Percentiles rank a stretch among this genome's conserved stretches.
phyloP scores from a whole-genome alignment of 352 stramenopile genomes.

The Pythium pyrilobum region DNA sequence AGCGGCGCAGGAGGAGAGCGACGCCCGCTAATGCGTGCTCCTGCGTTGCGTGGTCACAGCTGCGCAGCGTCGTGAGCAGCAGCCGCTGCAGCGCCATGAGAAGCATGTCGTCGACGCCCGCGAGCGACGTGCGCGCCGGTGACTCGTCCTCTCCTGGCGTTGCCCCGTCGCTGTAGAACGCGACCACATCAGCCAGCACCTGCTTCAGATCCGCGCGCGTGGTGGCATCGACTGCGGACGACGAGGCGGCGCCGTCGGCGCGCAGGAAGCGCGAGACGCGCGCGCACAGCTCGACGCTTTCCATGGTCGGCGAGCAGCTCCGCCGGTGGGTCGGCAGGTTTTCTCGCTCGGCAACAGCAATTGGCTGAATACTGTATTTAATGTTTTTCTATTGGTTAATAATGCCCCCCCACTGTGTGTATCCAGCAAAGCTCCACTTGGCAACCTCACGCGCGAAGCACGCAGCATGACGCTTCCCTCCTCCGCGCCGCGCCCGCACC shows the following conservation, averaged over 20 bases:
- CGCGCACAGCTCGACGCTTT: constrained; percentile 56
- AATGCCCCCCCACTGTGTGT: too few species aligned
- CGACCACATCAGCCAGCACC: constrained; percentile 23
- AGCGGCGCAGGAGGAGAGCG: constrained; percentile 26
- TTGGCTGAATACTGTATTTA: neutral
- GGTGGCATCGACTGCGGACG: neutral
- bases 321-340: too few species aligned
- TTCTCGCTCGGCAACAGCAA: neutral
- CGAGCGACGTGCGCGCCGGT: neutral
- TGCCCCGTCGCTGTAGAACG: constrained; percentile 25
- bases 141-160: too few species aligned
- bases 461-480: too few species aligned
- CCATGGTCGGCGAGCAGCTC: too few species aligned
- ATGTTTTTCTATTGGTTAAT: neutral
- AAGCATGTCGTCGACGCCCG: constrained; percentile 61
- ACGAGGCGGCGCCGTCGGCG: neutral
- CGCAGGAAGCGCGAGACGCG: constrained; percentile 57
- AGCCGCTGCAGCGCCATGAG: constrained; percentile 54
- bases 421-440: too few species aligned
- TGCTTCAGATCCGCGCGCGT: constrained; percentile 9
- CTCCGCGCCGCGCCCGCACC: neutral
- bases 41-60: constrained; percentile 12
- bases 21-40: constrained; percentile 32
- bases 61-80: constrained; percentile 34
- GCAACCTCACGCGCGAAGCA: too few species aligned